Evolutionary conservation across 148 eudicot species (phyloP), one percentile per base, ranked within the genome.

Genomic region (Silene conica): DNA sequence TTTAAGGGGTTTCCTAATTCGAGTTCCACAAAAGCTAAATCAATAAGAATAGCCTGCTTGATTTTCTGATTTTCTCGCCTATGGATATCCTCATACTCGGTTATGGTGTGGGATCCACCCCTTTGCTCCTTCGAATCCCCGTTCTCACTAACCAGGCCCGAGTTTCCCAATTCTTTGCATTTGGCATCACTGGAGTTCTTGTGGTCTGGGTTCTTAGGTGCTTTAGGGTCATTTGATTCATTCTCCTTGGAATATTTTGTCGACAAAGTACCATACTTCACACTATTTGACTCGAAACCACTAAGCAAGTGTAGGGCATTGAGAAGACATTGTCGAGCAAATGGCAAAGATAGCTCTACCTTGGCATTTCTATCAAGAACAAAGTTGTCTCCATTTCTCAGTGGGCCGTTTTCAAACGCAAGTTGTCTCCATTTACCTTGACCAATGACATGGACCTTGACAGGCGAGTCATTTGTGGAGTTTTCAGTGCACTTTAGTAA

Each of bases 371-470:
- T 77, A 52, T 83, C 81, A 63, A 72, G 38, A 76, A 63, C 57
- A 5, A 70, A 74, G 71, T 81, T 74, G 19, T 69, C 79, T 52
- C 82, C 77, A 69, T 72, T 79, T 54, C 80, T 70, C 60, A 80
- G 75, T 73, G 56, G 58, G 63, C 82, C 82, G 50, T 77, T 76
- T 63, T 83, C 85, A 57, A 90, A 2, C 48, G 82, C 89, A 79
- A 90, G 92, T 9, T 85, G 86, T 75, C 96, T 95, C 97, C 97
- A 92, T 78, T 89, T 90, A 43, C 98, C 98, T 69, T 85, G 81
- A 16, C 98, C 97, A 60, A 92, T 60, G 72, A 95, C 90, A 72
- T 78, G 86, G 67, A 86, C 93, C 63, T 74, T 82, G 76, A 88
- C 74, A 65, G 82, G 90, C 54, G 82, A 80, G 34, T 82, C 80